Evolutionary conservation across 1,284 basidiomycete genomes (phyloP).

Genomic region (Amylostereum chailletii): DNA sequence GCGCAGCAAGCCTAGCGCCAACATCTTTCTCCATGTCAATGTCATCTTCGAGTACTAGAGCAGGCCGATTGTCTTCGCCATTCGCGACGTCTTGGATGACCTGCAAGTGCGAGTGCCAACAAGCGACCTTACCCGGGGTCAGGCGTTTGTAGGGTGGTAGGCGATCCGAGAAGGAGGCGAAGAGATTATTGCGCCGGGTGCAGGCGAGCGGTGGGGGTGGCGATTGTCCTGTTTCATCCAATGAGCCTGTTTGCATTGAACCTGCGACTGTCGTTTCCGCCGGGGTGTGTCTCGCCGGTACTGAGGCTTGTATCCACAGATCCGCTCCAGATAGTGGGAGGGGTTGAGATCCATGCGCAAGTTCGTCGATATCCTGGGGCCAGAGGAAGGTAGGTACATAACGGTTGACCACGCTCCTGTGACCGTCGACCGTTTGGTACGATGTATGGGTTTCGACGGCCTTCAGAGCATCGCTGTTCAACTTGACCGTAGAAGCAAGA

Average conservation of each 20-base stretch:
- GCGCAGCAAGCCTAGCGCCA: slow-evolving; percentile 30
- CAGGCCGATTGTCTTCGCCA: slow-evolving; percentile 14
- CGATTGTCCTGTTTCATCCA: neutral
- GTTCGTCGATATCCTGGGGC: slow-evolving; percentile 22
- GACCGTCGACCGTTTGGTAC: too few species aligned
- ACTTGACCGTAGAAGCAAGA: neutral
- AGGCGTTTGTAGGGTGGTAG: slow-evolving; percentile 41
- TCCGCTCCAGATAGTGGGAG: slow-evolving; percentile 26
- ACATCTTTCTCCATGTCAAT: slow-evolving; percentile 72
- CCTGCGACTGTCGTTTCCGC: too few species aligned
- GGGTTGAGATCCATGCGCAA: slow-evolving; percentile 18
- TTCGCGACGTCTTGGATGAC: slow-evolving; percentile 40
- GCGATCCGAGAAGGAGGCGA: slow-evolving; percentile 27
- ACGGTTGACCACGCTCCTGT: too few species aligned
- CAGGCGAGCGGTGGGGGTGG: slow-evolving; percentile 29
- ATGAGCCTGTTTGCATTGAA: too few species aligned
- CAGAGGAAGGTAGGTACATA: too few species aligned
- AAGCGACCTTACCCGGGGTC: slow-evolving; percentile 53
- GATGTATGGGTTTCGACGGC: too few species aligned
- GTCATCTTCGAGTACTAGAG: slow-evolving; percentile 70
- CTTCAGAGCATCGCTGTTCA: too few species aligned
- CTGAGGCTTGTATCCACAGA: slow-evolving; percentile 18
- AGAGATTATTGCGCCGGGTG: slow-evolving; percentile 35
- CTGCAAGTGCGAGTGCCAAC: slow-evolving; percentile 67
- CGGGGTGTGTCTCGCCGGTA: too few species aligned